Base-by-base conservation (phyloP, 148 eudicot genomes). In the Agrostemma githago region DNA sequence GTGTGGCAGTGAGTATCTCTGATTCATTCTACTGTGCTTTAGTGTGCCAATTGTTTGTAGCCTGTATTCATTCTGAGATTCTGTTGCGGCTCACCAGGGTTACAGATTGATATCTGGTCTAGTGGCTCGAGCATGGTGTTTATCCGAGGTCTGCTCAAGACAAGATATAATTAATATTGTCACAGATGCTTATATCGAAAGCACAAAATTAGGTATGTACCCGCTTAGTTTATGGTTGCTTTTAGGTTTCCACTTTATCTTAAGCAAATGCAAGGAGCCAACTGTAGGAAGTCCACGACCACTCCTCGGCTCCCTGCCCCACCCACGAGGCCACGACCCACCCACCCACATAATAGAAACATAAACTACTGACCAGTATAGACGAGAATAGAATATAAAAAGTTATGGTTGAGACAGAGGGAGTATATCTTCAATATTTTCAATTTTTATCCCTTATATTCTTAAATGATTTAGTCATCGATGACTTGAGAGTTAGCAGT, bases 101-200 rank as follows among this genome's bases (percentile, higher is more conserved):
- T 90, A 90, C 69, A 88, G 89, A 81, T 80, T 91, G 85, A 84
- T 89, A 72, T 80, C 88, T 38, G 88, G 87, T 40, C 71, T 94
- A 79, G 93, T 81, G 68, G 82, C 87, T 81, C 91, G 97, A 46
- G 81, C 90, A 44, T 94, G 98, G 97, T 88, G 85, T 79, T 83
- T 94, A 84, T 83, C 86, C 84, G 98, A 91, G 85, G 85, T 91
- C 66, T 84, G 94, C 83, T 85, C 96, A 40, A 88, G 87, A 73
- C 87, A 81, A 74, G 96, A 94, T 82, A 89, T 94, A 70, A 84
- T 94, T 73, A 85, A 79, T 81, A 79, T 86, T 58, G 82, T 94
- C 51, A 85, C 91, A 44, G 89, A 94, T 71, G 37, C 96, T 65
- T 76, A 72, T 73, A 82, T 80, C 59, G 97, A 94, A 82, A 88